These are phyloP conservation scores for Fusarium sp. DNA, from an alignment of 2,329 filamentous ascomycete genomes.

Conservation along the genomic window DNA sequence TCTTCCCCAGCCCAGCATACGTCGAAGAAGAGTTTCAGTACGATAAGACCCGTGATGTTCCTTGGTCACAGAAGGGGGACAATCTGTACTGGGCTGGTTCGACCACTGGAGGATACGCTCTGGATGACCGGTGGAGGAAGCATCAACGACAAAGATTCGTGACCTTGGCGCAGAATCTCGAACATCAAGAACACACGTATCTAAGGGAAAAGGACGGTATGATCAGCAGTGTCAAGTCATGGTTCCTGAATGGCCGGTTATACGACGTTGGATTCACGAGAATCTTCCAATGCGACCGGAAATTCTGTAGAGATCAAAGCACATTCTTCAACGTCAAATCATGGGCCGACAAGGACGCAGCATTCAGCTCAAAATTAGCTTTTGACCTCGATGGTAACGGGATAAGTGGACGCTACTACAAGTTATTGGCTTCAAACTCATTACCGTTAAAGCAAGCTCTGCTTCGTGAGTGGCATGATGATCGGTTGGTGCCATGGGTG, in stretches of 20 bases:
- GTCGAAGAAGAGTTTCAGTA: slow-evolving; percentile 58
- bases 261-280: slow-evolving; percentile 61
- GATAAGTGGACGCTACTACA: slow-evolving; percentile 66
- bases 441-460: slow-evolving; percentile 65
- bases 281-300: slow-evolving; percentile 59
- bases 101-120: slow-evolving; percentile 62
- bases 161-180: slow-evolving; percentile 51
- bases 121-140: slow-evolving; percentile 53
- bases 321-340: slow-evolving; percentile 49
- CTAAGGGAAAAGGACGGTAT: slow-evolving; percentile 44
- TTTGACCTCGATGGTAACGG: slow-evolving; percentile 70
- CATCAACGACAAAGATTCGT: slow-evolving; percentile 64
- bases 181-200: slow-evolving; percentile 48
- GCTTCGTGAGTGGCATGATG: slow-evolving; percentile 69
- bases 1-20: slow-evolving; percentile 66
- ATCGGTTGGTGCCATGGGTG: slow-evolving; percentile 66
- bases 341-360: slow-evolving; percentile 52
- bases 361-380: slow-evolving; percentile 56
- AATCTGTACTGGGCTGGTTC: slow-evolving; percentile 70
- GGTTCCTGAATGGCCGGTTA: slow-evolving; percentile 53
- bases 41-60: slow-evolving; percentile 53
- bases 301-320: slow-evolving; percentile 53
- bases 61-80: slow-evolving; percentile 63
- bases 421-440: slow-evolving; percentile 61
- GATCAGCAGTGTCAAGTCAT: slow-evolving; percentile 37